Evolutionary conservation across 2,329 filamentous ascomycete species (phyloP).

Genomic region (Dryadomyces quercus-mongolicae): DNA sequence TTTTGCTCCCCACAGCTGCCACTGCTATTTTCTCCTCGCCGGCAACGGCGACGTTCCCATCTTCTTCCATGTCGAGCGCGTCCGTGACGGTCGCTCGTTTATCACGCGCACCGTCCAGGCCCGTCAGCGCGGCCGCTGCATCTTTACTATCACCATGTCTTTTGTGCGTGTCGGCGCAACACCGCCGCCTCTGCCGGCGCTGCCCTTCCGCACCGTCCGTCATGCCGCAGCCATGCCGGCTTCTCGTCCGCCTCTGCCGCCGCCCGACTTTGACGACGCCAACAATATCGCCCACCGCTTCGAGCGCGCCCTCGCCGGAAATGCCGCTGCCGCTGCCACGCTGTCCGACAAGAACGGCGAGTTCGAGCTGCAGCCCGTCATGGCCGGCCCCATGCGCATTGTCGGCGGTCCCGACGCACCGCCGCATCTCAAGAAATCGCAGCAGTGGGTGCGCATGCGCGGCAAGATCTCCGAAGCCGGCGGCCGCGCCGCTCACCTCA

Average conservation of each 20-base stretch:
- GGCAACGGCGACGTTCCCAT: slow-evolving; percentile 77
- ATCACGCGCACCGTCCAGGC: slow-evolving; percentile 94
- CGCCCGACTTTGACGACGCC: slow-evolving; percentile 26
- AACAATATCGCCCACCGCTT: slow-evolving; percentile 30
- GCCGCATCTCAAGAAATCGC: slow-evolving; percentile 54
- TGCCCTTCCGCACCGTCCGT: slow-evolving; percentile 34
- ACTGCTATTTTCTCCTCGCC: slow-evolving; percentile 96
- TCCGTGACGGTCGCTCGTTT: slow-evolving; percentile 81
- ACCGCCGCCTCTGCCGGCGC: background rate
- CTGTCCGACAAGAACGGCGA: background rate
- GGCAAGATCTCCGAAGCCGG: slow-evolving; percentile 61
- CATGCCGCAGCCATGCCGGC: slow-evolving; percentile 11
- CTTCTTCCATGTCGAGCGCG: slow-evolving; percentile 87
- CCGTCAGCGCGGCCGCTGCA: slow-evolving; percentile 72
- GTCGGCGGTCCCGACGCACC: slow-evolving; percentile 29
- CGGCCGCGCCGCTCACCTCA: slow-evolving; percentile 70
- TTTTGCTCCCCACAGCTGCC: slow-evolving; percentile 88
- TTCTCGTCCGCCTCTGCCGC: slow-evolving; percentile 16
- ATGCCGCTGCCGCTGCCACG: background rate
- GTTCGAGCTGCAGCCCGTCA: slow-evolving; percentile 25
- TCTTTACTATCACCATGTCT: slow-evolving; percentile 91
- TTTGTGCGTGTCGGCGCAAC: slow-evolving; percentile 44
- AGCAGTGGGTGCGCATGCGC: slow-evolving; percentile 63
- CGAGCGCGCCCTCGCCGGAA: slow-evolving; percentile 19
- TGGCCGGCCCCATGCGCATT: slow-evolving; percentile 31